phyloP scores from a whole-genome alignment of 768 basidiomycete genomes.

The Podaxis sp. region DNA sequence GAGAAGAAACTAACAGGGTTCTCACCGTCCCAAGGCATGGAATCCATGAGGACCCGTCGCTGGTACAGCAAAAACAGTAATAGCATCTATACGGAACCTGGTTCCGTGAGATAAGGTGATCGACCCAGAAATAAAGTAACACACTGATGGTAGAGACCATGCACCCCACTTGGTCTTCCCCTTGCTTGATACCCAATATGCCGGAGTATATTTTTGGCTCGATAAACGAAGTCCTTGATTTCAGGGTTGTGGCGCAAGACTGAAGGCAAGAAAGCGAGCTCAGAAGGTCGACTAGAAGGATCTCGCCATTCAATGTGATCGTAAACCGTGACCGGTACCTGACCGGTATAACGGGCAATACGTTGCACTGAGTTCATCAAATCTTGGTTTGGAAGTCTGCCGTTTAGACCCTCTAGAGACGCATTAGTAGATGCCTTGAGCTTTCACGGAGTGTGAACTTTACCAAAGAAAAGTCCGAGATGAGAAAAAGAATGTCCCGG shows the following conservation, averaged over 20 bases:
- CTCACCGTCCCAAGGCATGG: slow-evolving; percentile 84
- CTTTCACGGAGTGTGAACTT: slow-evolving; percentile 21
- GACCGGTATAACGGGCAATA: slow-evolving; percentile 70
- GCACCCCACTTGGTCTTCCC: slow-evolving; percentile 83
- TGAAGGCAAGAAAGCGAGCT: slow-evolving; percentile 42
- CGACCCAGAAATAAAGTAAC: slow-evolving; percentile 17
- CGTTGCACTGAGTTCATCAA: slow-evolving; percentile 78
- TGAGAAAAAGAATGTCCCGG: slow-evolving; percentile 97
- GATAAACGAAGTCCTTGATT: slow-evolving; percentile 51
- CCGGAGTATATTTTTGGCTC: slow-evolving; percentile 63
- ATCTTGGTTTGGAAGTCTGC: slow-evolving; percentile 94
- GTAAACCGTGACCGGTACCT: slow-evolving; percentile 79
- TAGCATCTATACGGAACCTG: slow-evolving; percentile 92
- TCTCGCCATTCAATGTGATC: slow-evolving; percentile 63
- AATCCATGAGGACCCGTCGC: slow-evolving; percentile 94
- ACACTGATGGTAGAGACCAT: slow-evolving; percentile 87
- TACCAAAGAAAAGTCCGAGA: slow-evolving; percentile 92
- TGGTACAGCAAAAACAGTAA: slow-evolving; percentile 87
- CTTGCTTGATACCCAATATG: slow-evolving; percentile 74
- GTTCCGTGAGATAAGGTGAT: slow-evolving; percentile 6
- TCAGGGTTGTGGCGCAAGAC: slow-evolving; percentile 38
- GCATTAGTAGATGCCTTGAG: slow-evolving; percentile 6
- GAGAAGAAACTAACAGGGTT: slow-evolving; percentile 5
- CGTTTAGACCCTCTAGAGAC: slow-evolving; percentile 85
- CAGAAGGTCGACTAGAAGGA: slow-evolving; percentile 24